Evolutionary conservation across 495 filamentous ascomycete species (phyloP).

Genomic region (Penicillium psychrofluorescens): DNA sequence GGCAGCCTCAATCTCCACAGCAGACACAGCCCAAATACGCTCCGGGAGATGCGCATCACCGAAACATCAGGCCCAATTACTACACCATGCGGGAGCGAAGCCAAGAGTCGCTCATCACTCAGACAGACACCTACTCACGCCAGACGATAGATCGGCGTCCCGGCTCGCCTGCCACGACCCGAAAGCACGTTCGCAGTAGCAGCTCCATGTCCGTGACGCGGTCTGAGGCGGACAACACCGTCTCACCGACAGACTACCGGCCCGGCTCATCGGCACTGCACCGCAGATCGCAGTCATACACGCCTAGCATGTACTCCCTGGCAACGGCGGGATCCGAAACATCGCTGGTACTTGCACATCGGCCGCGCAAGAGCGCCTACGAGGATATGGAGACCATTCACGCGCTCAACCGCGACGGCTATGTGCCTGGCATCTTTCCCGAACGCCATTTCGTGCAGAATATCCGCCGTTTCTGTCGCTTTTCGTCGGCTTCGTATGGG

Average conservation of each 20-base stretch:
- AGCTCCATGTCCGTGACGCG: slow-evolving; percentile 40
- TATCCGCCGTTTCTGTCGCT: slow-evolving; percentile 67
- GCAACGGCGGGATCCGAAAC: slow-evolving; percentile 56
- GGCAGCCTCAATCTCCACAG: slow-evolving; percentile 14
- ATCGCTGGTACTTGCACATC: slow-evolving; percentile 54
- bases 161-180: slow-evolving; percentile 37
- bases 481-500: slow-evolving; percentile 71
- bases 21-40: slow-evolving; percentile 13
- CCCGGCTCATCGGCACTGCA: slow-evolving; percentile 26
- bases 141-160: slow-evolving; percentile 39
- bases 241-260: slow-evolving; percentile 23
- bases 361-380: slow-evolving; percentile 45
- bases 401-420: slow-evolving; percentile 47
- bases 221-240: slow-evolving; percentile 36
- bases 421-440: slow-evolving; percentile 59
- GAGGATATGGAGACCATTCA: slow-evolving; percentile 48
- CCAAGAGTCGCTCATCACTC: slow-evolving; percentile 49
- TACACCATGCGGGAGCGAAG: slow-evolving; percentile 47
- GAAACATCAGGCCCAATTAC: slow-evolving; percentile 34
- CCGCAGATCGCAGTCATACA: slow-evolving; percentile 25
- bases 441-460: slow-evolving; percentile 60
- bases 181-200: slow-evolving; percentile 42
- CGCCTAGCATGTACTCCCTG: slow-evolving; percentile 65
- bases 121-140: slow-evolving; percentile 54
- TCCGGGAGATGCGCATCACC: slow-evolving; percentile 14